Evolutionary conservation across 1,139 yeast genomes (phyloP), one percentile per base, ranked within the genome.

Genomic region (Hyphopichia buzzinii): DNA sequence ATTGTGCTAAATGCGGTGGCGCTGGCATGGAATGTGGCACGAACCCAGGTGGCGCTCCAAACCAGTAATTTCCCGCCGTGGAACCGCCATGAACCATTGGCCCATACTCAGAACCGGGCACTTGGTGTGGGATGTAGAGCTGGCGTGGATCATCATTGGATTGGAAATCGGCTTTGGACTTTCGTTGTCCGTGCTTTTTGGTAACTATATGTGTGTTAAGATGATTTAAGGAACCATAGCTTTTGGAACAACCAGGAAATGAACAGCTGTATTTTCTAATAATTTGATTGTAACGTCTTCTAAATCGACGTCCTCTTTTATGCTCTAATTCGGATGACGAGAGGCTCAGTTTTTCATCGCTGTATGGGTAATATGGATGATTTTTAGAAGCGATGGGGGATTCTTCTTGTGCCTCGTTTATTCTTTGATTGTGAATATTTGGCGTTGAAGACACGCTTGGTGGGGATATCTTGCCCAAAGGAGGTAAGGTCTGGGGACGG

Each of bases 141-240:
- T 35, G 35, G 35, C 35, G 37, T 38, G 41, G 38, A 17, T 51
- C 55, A 12, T 52, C 55, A 23, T 49, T 42, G 26, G 44, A 38
- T 33, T 58, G 63, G 55, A 84, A 84, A 53, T 84, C 92, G 23
- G 81, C 79, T 29, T 87, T 86, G 24, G 74, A 66, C 41, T 87
- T 74, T 46, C 85, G 74, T 36, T 71, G 72, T 6, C 94, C 94
- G 53, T 84, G 94, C 33, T 74, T 76, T 47, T 84, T 86, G 52
- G 84, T 74, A 4, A 77, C 73, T 15, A 84, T 81, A 54, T 84
- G 94, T 11, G 90, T 84, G 55, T 84, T 84, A 34, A 84, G 63
- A 56, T 84, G 94, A 56, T 84, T 84, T 34, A 84, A 63, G 16
- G 88, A 81, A 2, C 94, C 94, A 54, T 84, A 84, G 34, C 84